Percentiles rank a stretch among this genome's conserved stretches.
Evolutionary conservation across 306 rosid genomes (phyloP).

Genomic region (Lotus japonicus): DNA sequence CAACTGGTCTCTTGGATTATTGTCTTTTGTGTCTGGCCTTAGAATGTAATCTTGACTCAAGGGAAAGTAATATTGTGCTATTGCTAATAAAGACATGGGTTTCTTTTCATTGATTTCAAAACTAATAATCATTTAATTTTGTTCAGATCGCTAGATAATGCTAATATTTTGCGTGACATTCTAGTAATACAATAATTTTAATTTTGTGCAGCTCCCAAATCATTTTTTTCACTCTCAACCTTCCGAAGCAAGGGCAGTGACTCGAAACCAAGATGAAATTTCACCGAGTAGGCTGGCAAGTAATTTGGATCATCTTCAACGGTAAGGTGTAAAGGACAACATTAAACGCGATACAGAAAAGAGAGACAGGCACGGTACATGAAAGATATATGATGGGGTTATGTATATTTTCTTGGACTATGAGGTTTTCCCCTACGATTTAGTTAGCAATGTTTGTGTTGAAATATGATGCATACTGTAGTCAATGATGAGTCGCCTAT

Average conservation of each 20-base stretch:
- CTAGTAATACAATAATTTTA: conserved; percentile 1
- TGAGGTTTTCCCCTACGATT: conserved; percentile 46
- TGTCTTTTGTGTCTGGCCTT: neutral
- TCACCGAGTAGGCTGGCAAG: conserved; percentile 19
- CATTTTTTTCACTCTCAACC: conserved; percentile 88
- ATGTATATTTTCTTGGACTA: conserved; percentile 64
- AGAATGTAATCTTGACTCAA: neutral
- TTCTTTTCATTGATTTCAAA: conserved; percentile 9
- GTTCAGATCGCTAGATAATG: neutral
- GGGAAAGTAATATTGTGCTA: neutral
- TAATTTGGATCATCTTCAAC: conserved; percentile 36
- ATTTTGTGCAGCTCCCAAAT: conserved; percentile 75
- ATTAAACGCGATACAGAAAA: conserved; percentile 33
- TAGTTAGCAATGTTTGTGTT: conserved; percentile 59
- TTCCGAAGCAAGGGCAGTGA: conserved; percentile 97
- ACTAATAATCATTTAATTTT: neutral
- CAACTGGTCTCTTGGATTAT: neutral
- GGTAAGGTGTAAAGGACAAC: conserved; percentile 50
- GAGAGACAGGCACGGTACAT: conserved; percentile 47
- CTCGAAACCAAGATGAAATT: conserved; percentile 68
- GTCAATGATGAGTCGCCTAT: conserved; percentile 42
- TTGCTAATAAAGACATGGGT: neutral
- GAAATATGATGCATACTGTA: conserved; percentile 53
- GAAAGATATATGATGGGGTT: conserved; percentile 44
- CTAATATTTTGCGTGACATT: conserved; percentile 18